Evolutionary conservation across 306 rosid species (phyloP), one percentile per base, ranked within the genome.

Genomic region (Quercus bicolor): DNA sequence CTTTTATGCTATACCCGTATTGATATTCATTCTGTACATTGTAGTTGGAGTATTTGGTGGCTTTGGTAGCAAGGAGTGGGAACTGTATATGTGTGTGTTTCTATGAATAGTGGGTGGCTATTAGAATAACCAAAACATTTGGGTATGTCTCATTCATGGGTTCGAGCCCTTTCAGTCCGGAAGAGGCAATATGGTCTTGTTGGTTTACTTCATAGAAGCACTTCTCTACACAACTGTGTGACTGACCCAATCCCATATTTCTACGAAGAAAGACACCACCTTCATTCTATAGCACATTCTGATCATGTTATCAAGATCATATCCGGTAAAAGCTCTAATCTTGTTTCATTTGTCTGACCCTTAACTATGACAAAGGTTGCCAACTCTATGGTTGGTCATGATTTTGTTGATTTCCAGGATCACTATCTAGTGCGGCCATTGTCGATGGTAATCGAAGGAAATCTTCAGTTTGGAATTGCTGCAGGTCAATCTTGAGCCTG

Each of bases 71-170:
- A 18, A 34, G 79, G 54, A 20, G 29, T 14, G 14, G 66, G 40
- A 75, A 34, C 40, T 56, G 65, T 70, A 29, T 2, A 11, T 80
- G 72, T 34, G 20, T 48, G 4, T 34, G 20, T 34, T 8, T 37
- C 24, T 33, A 18, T 68, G 71, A 34, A 33, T n/a, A 33, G 7
- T 59, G 52, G 65, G n/a, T 29, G 13, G 33, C 57, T 66, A 52
- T 75, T 14, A 56, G 59, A 48, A 31, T 19, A 75, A 52, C 65
- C 61, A 68, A 48, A 13, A 29, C 48, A 18, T 57, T 80, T 40
- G 76, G 26, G 56, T 26, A 80, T 80, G 84, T 68, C 76, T 57
- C 70, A 59, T 51, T 68, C 73, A 75, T 48, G 77, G 84, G 29
- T 75, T 66, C 64, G 80, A 69, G 76, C 72, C 65, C 34, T 80